A percentile compares a stretch with the other conserved stretches of the same genome.
Conservation (phyloP, 495 filamentous ascomycete species). For the Penicillium paradoxum region DNA sequence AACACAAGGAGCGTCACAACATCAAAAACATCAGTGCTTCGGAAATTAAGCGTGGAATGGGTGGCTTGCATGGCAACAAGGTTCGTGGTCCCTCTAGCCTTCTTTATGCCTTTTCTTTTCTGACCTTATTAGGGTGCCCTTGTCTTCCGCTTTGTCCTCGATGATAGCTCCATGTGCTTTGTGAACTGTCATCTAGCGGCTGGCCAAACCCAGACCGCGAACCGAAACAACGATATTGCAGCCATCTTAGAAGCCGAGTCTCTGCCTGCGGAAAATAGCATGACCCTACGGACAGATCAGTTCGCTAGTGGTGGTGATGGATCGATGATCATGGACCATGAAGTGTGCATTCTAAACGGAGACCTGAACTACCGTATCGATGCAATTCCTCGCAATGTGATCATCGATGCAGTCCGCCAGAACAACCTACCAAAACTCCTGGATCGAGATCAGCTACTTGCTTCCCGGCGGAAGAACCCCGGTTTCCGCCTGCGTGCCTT, state of each 20-base stretch:
- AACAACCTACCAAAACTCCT: slow-evolving; percentile 86
- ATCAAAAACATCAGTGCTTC: slow-evolving; percentile 72
- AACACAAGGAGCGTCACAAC: slow-evolving; percentile 63
- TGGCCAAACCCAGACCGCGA: slow-evolving; percentile 80
- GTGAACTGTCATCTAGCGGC: slow-evolving; percentile 97
- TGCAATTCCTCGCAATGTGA: slow-evolving; percentile 86
- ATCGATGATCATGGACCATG: slow-evolving; percentile 93
- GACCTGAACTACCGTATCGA: slow-evolving; percentile 99
- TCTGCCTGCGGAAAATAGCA: slow-evolving; percentile 62
- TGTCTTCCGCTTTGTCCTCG: slow-evolving; percentile 79
- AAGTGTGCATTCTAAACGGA: slow-evolving; percentile 91
- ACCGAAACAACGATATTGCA: slow-evolving; percentile 90
- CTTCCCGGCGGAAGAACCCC: slow-evolving; percentile 79
- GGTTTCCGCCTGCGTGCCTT: slow-evolving; percentile 84
- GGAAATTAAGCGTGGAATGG: slow-evolving; percentile 92
- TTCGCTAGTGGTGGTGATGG: slow-evolving; percentile 90
- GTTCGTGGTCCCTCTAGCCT: slow-evolving; percentile 29
- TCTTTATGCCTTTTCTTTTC: not conserved
- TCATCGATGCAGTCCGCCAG: slow-evolving; percentile 73
- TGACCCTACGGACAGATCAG: slow-evolving; percentile 58
- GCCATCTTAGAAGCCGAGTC: slow-evolving; percentile 76
- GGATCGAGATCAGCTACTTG: slow-evolving; percentile 88
- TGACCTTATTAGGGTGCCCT: slow-evolving; percentile 64
- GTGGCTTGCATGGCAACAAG: slow-evolving; percentile 92
- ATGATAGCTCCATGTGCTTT: slow-evolving; percentile 91